Evolutionary conservation across 2,329 filamentous ascomycete species (phyloP).

Genomic region (Fusarium sp.): DNA sequence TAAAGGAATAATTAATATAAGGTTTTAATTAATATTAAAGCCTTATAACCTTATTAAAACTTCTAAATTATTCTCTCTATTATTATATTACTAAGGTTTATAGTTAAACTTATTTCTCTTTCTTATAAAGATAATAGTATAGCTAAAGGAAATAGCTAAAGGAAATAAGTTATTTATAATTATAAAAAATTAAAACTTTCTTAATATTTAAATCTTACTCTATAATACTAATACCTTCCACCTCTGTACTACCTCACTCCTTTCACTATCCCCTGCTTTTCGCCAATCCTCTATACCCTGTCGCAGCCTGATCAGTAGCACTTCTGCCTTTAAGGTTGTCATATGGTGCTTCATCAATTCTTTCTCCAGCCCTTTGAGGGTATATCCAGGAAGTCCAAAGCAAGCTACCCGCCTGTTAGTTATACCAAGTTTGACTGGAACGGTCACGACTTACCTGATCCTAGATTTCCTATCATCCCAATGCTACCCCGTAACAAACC

Average conservation of each 20-base stretch:
- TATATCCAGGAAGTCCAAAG: conserved; percentile 63
- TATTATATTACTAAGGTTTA: too few relatives aligned
- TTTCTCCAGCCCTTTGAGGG: conserved; percentile 66
- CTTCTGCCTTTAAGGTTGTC: conserved; percentile 51
- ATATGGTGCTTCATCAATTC: conserved; percentile 55
- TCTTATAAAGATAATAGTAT: too few relatives aligned
- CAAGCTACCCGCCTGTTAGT: conserved; percentile 40
- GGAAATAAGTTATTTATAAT: too few relatives aligned
- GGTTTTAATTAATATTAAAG: too few relatives aligned
- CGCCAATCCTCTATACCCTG: conserved; percentile 50
- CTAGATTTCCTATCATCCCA: conserved; percentile 60
- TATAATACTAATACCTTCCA: conserved; percentile 26
- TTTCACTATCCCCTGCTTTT: conserved; percentile 25
- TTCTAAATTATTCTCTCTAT: too few relatives aligned
- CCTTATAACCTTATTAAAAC: too few relatives aligned
- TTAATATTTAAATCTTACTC: too few relatives aligned
- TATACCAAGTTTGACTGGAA: too few relatives aligned
- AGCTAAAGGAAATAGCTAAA: too few relatives aligned
- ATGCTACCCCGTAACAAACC: conserved; percentile 62
- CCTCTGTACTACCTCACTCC: conserved; percentile 12
- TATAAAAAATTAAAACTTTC: too few relatives aligned
- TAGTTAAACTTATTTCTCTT: too few relatives aligned
- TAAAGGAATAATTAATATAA: too few relatives aligned
- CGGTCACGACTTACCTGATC: conserved; percentile 48
- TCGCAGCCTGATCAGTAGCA: conserved; percentile 51